phyloP scores from a whole-genome alignment of 257 asterid genomes.

The Lycium ferocissimum region DNA sequence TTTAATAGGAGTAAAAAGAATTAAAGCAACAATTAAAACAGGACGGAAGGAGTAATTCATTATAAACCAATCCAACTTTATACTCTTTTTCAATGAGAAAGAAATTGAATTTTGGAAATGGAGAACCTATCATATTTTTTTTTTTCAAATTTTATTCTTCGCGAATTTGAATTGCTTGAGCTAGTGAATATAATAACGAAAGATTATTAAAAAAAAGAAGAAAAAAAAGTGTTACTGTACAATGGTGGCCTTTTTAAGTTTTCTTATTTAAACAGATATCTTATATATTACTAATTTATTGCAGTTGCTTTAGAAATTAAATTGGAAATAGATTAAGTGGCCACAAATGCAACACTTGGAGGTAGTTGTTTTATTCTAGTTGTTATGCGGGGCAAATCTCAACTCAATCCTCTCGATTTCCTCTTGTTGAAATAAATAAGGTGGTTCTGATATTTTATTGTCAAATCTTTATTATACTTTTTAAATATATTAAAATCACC shows the following conservation, averaged over 20 bases:
- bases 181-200: not conserved
- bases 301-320: not conserved
- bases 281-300: not conserved
- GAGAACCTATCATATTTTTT: no score
- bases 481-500: not conserved
- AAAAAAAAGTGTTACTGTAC: not conserved
- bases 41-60: not conserved
- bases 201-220: not conserved
- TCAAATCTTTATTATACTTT: constrained; percentile 7
- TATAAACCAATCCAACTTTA: not conserved
- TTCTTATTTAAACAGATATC: not conserved
- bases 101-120: not conserved
- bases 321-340: not conserved
- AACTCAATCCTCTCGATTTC: constrained; percentile 38
- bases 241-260: not conserved
- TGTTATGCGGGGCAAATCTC: constrained; percentile 41
- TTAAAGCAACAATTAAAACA: no score
- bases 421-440: constrained; percentile 42
- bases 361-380: not conserved
- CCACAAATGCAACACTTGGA: constrained; percentile 14
- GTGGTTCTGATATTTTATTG: constrained; percentile 29
- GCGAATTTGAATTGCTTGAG: no score
- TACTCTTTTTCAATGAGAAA: no score
- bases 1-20: no score
- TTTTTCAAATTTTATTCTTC: not conserved